Percentiles rank a stretch among this genome's conserved stretches.
These are phyloP conservation scores for Claviceps paspali DNA, from an alignment of 2,329 filamentous ascomycete genomes.

Conservation along the genomic window DNA sequence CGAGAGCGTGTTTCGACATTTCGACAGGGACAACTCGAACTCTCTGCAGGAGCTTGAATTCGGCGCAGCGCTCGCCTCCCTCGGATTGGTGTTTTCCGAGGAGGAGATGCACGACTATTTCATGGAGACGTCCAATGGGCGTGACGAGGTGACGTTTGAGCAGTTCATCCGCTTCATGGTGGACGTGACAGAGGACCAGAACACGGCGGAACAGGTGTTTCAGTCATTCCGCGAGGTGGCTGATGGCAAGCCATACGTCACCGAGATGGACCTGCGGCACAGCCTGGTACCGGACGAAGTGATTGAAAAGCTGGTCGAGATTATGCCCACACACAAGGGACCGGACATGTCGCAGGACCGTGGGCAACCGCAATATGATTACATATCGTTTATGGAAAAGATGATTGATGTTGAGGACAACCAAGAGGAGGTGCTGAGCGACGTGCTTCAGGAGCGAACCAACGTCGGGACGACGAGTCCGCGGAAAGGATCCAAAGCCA, in stretches of 20 bases:
- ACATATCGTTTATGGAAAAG: constrained; percentile 93
- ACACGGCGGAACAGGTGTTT: constrained; percentile 95
- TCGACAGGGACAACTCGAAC: constrained; percentile 86
- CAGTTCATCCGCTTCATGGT: constrained; percentile 99
- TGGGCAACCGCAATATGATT: constrained; percentile 79
- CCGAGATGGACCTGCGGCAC: constrained; percentile 90
- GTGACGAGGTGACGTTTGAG: constrained; percentile 80
- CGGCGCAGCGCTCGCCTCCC: constrained; percentile 82
- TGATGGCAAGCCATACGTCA: constrained; percentile 97
- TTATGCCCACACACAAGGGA: constrained; percentile 72
- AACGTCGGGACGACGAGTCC: constrained; percentile 19
- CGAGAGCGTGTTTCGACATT: constrained; percentile 94
- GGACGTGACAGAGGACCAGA: constrained; percentile 95
- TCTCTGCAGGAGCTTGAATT: constrained; percentile 88
- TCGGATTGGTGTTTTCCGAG: constrained; percentile 92
- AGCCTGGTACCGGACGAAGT: constrained; percentile 93
- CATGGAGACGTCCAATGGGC: constrained; percentile 65
- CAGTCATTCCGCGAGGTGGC: constrained; percentile 96
- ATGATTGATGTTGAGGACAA: constrained; percentile 38
- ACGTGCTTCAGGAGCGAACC: constrained; percentile 20
- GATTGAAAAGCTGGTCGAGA: constrained; percentile 78
- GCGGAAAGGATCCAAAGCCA: constrained; percentile 18
- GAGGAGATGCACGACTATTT: constrained; percentile 98
- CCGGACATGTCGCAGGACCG: constrained; percentile 78
- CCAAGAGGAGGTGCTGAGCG: constrained; percentile 13